Base-by-base conservation (phyloP, 2,329 filamentous ascomycete species). In the Arthrocladium fulminans region DNA sequence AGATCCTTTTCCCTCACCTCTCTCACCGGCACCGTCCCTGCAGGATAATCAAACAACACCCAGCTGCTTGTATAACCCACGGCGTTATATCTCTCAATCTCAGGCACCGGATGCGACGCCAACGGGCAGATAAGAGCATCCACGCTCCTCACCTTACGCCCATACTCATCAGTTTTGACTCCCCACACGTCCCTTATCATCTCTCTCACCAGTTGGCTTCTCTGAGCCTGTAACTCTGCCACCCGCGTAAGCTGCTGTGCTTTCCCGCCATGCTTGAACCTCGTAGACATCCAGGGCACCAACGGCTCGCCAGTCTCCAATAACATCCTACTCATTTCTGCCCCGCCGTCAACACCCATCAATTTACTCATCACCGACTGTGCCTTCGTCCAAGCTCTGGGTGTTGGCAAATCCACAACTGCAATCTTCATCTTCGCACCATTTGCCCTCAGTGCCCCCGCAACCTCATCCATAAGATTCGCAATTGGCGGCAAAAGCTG, bases 111-210 rank as follows among this genome's bases (percentile, higher is more conserved):
- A 61, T 84, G 81, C 2, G 80, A 79, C 12, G 80, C 80, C 0
- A 82, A 68, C 0, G 80, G 81, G 52, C 74, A 79, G 48, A 84
- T 73, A 45, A 84, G 73, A 0, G 78, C 77, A 65, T 84, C 80
- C 6, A 84, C 65, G 3, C 60, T 61, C 39, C 60, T 59, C 29
- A 68, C 66, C 12, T 66, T 63, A 45, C 63, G 59, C 6, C 60
- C 57, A 57, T 69, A 61, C 52, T 67, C 49, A 8, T 24, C 15
- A 29, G 56, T 53, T 46, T 54, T 20, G 50, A 48, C 4, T 55
- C 70, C 27, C 80, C 80, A 84, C 47, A 83, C 72, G 22, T 71
- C 64, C 44, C 78, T 54, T 12, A 56, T 42, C 60, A 81, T 75
- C 41, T 75, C 69, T n/a, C 65, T 72, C 53, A 80, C 75, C 6